Evolutionary conservation across 1,284 basidiomycete species (phyloP).

Genomic region (Somion occarium): DNA sequence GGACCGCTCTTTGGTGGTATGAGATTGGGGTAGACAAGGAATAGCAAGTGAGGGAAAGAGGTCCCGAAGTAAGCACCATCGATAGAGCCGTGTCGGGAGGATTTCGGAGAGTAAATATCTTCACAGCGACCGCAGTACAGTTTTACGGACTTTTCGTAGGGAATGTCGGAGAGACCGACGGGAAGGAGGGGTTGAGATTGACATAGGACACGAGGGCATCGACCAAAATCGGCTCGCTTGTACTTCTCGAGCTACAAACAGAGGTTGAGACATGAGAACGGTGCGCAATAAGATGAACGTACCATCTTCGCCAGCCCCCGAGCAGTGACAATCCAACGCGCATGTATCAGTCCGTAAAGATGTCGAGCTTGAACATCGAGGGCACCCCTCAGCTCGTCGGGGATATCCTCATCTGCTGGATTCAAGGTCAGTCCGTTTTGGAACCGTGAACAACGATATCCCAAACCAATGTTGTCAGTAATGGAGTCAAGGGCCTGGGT

Average conservation of each 20-base stretch:
- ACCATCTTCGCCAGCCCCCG: conserved; percentile 96
- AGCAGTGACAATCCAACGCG: conserved; percentile 93
- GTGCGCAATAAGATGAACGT: conserved; percentile 14
- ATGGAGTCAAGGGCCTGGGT: conserved; percentile 93
- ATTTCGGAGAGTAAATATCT: conserved; percentile 95
- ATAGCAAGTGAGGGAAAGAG: conserved; percentile 92
- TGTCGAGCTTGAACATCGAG: conserved; percentile 89
- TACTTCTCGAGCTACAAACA: conserved; percentile 84
- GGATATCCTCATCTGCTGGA: conserved; percentile 67
- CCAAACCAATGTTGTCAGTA: conserved; percentile 86
- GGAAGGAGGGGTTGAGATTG: conserved; percentile 89
- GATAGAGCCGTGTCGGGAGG: conserved; percentile 89
- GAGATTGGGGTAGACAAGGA: conserved; percentile 91
- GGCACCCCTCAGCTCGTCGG: conserved; percentile 72
- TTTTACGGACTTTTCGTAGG: conserved; percentile 96
- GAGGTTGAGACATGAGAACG: conserved; percentile 4
- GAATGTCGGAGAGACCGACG: conserved; percentile 91
- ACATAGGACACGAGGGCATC: conserved; percentile 93
- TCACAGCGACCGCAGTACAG: conserved; percentile 96
- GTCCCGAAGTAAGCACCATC: conserved; percentile 97
- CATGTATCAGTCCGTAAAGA: conserved; percentile 94
- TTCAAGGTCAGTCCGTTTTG: neutral
- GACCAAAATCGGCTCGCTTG: conserved; percentile 93
- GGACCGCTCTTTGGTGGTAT: conserved; percentile 80
- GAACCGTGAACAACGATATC: conserved; percentile 3